phyloP scores from a whole-genome alignment of 2,329 filamentous ascomycete genomes.

The Colletotrichum tropicicola region DNA sequence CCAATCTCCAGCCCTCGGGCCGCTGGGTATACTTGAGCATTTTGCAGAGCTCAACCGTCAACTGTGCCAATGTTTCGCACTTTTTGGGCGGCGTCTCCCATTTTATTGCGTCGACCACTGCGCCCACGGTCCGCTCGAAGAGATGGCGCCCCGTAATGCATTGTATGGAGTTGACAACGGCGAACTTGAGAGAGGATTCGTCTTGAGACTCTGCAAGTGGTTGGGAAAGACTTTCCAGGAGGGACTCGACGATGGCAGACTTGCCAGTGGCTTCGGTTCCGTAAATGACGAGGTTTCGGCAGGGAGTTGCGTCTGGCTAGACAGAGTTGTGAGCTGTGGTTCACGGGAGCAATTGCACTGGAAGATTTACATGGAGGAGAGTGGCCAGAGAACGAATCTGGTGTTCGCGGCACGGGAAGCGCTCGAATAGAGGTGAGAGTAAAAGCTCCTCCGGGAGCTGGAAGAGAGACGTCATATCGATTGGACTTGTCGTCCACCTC shows the following conservation, averaged over 20 bases:
- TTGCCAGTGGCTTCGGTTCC: conserved; percentile 91
- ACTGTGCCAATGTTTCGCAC: conserved; percentile 83
- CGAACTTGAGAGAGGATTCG: conserved; percentile 61
- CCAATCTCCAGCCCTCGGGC: conserved; percentile 66
- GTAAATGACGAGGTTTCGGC: conserved; percentile 80
- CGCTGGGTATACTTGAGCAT: conserved; percentile 60
- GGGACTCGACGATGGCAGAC: conserved; percentile 71
- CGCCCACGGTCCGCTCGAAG: conserved; percentile 74
- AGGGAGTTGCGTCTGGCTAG: conserved; percentile 73
- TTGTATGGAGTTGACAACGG: conserved; percentile 75
- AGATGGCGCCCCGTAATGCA: conserved; percentile 83
- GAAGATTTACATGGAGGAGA: conserved; percentile 56
- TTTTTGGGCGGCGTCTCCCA: conserved; percentile 62
- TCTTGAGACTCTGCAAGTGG: conserved; percentile 43
- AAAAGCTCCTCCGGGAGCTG: conserved; percentile 61
- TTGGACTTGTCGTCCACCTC: background rate
- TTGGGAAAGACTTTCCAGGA: conserved; percentile 61
- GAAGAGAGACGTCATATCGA: conserved; percentile 52
- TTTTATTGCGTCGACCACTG: conserved; percentile 62
- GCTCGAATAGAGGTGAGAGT: conserved; percentile 52
- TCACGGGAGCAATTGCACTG: background rate
- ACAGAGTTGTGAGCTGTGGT: conserved; percentile 29
- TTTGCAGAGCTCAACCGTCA: conserved; percentile 76
- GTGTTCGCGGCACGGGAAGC: conserved; percentile 65
- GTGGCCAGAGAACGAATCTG: conserved; percentile 68